A percentile compares a stretch with the other conserved stretches of the same genome.
phyloP scores from a whole-genome alignment of 805 yeast genomes.

The Barnettozyma wickerhamii region DNA sequence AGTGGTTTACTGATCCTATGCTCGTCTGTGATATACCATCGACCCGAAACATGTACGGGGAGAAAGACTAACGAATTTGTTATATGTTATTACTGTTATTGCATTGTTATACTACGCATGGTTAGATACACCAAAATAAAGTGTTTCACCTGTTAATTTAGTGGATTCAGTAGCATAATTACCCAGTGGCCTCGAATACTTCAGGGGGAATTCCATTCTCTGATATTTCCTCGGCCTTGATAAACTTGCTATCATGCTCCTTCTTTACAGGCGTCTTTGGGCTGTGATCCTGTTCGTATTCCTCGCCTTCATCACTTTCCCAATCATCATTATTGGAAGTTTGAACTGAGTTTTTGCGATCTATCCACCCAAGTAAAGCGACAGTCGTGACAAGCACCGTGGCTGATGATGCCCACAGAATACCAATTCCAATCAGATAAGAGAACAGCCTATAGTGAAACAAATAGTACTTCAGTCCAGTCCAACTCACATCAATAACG shows the following conservation, averaged over 20 bases:
- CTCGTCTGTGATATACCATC: constrained; percentile 14
- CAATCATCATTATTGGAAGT: background rate
- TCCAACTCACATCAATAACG: constrained; percentile 19
- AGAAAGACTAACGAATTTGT: background rate
- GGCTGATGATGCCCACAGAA: constrained; percentile 19
- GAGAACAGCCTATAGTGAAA: constrained; percentile 21
- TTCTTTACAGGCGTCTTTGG: background rate
- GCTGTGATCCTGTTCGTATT: background rate
- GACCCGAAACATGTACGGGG: constrained; percentile 5
- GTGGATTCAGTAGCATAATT: background rate
- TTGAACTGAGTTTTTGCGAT: constrained; percentile 10
- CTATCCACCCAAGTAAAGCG: constrained; percentile 10
- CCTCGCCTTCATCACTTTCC: background rate
- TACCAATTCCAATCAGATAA: constrained; percentile 17
- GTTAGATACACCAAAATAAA: background rate
- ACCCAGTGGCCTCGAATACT: background rate
- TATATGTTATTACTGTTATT: background rate
- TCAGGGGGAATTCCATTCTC: background rate
- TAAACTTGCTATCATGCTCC: background rate
- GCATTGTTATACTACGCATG: background rate
- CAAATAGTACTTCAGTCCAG: constrained; percentile 22
- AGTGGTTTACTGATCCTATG: constrained; percentile 15
- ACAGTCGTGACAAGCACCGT: constrained; percentile 14
- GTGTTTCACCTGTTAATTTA: background rate
- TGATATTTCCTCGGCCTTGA: background rate